phyloP scores from a whole-genome alignment of 768 basidiomycete species.

The Mycena floridula region DNA sequence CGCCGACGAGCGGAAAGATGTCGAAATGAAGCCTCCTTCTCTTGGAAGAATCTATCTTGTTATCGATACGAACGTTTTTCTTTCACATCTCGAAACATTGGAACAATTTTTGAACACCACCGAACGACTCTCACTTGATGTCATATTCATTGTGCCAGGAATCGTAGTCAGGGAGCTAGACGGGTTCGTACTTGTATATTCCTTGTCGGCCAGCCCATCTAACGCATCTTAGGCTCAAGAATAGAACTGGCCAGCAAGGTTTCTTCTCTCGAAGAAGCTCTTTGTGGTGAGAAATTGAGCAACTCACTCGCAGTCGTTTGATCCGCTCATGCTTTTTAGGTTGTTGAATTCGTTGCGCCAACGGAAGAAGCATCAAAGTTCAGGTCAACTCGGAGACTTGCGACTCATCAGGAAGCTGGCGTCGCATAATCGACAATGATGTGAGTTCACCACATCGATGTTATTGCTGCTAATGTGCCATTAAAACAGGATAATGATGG shows the following conservation, averaged over 20 bases:
- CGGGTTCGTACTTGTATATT: conserved; percentile 32
- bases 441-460: conserved; percentile 27
- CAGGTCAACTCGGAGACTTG: conserved; percentile 62
- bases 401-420: conserved; percentile 58
- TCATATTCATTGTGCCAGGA: conserved; percentile 64
- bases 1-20: conserved; percentile 28
- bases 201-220: not conserved
- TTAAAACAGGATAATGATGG: conserved; percentile 54
- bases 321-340: conserved; percentile 69
- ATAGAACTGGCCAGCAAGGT: conserved; percentile 40
- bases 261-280: not conserved
- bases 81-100: conserved; percentile 60
- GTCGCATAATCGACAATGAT: conserved; percentile 42
- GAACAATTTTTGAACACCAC: conserved; percentile 60
- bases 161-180: conserved; percentile 77
- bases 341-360: conserved; percentile 55
- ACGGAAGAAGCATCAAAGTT: conserved; percentile 45
- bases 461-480: conserved; percentile 9
- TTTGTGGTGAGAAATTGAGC: not conserved
- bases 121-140: conserved; percentile 40
- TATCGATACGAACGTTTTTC: conserved; percentile 74
- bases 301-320: conserved; percentile 51
- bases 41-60: conserved; percentile 24
- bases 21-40: conserved; percentile 52
- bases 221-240: conserved; percentile 11